phyloP scores from a whole-genome alignment of 169 alveolate species.

The Besnoitia besnoiti region DNA sequence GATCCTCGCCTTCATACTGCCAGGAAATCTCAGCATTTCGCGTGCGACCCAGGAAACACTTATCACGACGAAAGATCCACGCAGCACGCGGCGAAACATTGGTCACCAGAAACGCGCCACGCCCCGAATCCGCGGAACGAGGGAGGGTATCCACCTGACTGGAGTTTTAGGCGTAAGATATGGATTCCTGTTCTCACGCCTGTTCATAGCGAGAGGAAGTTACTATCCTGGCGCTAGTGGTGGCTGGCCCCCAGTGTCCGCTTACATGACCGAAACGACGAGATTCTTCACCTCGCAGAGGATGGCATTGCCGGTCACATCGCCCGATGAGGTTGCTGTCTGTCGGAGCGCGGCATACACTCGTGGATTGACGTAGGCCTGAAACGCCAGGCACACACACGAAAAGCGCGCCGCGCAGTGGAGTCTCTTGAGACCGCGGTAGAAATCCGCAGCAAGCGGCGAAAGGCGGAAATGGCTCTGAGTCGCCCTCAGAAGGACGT shows the following conservation, averaged over 20 bases:
- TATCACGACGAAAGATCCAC: too few relatives aligned
- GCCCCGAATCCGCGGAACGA: too few relatives aligned
- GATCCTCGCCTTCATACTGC: too few relatives aligned
- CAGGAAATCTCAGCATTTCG: too few relatives aligned
- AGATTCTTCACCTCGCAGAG: conserved; percentile 40
- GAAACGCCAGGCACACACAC: neutral
- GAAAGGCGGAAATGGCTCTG: neutral
- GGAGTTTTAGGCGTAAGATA: too few relatives aligned
- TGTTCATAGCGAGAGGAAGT: neutral
- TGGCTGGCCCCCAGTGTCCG: too few relatives aligned
- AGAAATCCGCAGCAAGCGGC: neutral
- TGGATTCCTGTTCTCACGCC: too few relatives aligned
- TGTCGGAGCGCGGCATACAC: conserved; percentile 50
- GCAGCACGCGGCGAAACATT: too few relatives aligned
- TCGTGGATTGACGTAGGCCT: conserved; percentile 62
- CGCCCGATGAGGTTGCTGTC: neutral
- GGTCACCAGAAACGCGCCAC: too few relatives aligned
- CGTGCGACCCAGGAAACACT: too few relatives aligned
- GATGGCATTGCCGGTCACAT: neutral
- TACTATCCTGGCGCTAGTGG: neutral
- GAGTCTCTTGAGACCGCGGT: neutral
- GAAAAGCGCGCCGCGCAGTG: neutral
- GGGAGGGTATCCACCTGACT: too few relatives aligned
- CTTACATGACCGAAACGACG: conserved; percentile 42
- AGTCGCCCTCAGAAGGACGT: too few relatives aligned